A percentile compares a stretch with the other conserved stretches of the same genome.
Conservation (phyloP, 305 asterid species). For the Fraxinus latifolia region DNA sequence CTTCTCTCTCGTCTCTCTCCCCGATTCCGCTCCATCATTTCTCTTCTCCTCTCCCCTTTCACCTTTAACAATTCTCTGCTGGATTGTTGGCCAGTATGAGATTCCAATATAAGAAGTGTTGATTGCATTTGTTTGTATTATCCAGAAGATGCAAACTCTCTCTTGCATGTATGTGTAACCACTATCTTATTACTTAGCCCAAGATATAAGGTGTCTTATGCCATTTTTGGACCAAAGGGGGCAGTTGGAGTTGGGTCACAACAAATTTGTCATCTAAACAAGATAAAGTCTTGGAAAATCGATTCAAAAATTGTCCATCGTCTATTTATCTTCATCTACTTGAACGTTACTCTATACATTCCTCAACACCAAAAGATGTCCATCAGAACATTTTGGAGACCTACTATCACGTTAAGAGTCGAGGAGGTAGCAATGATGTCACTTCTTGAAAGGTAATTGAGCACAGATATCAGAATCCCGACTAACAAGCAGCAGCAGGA, state of each 20-base stretch:
- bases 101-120: neutral
- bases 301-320: neutral
- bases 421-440: neutral
- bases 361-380: neutral
- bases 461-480: neutral
- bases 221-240: slow-evolving; percentile 1
- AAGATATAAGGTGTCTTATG: neutral
- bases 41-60: neutral
- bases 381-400: neutral
- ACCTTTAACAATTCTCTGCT: neutral
- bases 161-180: neutral
- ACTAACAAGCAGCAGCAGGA: neutral
- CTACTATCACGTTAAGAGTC: neutral
- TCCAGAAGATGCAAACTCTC: neutral
- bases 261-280: neutral
- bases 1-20: neutral
- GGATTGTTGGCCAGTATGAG: neutral
- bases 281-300: neutral
- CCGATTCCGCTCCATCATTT: neutral
- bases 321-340: neutral
- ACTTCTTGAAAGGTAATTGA: neutral
- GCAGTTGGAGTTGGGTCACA: neutral
- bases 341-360: neutral
- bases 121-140: neutral
- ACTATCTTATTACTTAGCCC: neutral